A percentile compares a stretch with the other conserved stretches of the same genome.
Conservation (phyloP, 2,329 filamentous ascomycete species). For the Podosphaera xanthii region DNA sequence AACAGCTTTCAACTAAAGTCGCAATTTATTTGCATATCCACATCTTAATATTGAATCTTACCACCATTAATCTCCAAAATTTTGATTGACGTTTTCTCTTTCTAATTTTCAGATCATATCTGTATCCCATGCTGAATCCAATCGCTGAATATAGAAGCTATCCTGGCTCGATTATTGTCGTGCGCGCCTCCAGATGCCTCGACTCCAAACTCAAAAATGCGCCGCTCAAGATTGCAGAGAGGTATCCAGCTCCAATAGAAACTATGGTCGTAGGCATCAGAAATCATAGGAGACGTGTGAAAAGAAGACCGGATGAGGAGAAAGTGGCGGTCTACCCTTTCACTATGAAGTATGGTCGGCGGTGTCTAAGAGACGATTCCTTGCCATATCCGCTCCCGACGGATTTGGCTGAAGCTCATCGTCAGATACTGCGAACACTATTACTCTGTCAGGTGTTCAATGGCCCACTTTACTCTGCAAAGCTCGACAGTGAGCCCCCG, state of each 20-base stretch:
- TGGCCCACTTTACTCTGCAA: constrained; percentile 51
- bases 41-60: no score
- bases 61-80: no score
- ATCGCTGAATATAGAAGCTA: neutral
- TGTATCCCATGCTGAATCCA: neutral
- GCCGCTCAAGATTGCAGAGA: neutral
- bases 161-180: neutral
- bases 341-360: constrained; percentile 52
- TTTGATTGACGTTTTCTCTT: no score
- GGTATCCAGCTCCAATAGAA: neutral
- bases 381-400: constrained; percentile 67
- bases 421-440: constrained; percentile 66
- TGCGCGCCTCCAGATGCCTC: neutral
- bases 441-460: constrained; percentile 65
- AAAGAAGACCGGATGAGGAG: neutral
- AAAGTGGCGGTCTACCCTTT: constrained; percentile 26
- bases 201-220: neutral
- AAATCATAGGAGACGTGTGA: neutral
- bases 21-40: no score
- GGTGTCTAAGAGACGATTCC: constrained; percentile 53
- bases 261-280: neutral
- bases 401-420: constrained; percentile 68
- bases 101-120: no score
- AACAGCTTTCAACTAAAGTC: no score
- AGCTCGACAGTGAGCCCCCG: constrained; percentile 42